Conservation (phyloP, 257 asterid species). For the Solanum paucissectum region DNA sequence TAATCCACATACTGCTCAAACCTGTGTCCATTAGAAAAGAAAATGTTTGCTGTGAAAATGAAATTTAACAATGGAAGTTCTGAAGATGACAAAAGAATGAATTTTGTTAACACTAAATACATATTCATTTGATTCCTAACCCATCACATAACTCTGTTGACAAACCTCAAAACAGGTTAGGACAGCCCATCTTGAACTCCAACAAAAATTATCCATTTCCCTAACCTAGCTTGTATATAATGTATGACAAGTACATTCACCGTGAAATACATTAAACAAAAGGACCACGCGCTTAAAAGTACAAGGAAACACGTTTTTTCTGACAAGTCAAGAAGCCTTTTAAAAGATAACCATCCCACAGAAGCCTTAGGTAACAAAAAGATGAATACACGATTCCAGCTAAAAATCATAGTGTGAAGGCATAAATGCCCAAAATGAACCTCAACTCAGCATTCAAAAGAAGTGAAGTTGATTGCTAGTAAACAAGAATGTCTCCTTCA, state of each 20-base stretch:
- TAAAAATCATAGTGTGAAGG: background rate
- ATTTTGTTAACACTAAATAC: background rate
- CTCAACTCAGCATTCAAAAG: background rate
- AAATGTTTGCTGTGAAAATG: background rate
- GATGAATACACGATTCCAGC: background rate
- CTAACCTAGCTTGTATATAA: background rate
- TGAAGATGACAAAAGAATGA: background rate
- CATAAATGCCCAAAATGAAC: background rate
- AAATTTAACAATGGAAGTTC: background rate
- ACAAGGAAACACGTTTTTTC: background rate
- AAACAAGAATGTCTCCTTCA: background rate
- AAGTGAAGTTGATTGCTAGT: background rate
- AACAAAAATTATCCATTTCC: background rate
- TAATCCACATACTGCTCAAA: conserved; percentile 94
- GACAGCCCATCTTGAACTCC: background rate
- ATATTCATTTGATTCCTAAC: background rate
- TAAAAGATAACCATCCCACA: background rate
- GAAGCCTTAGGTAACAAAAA: background rate
- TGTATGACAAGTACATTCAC: background rate
- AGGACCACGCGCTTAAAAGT: background rate
- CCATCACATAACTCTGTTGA: background rate
- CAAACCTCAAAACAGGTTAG: background rate
- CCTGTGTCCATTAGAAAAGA: conserved; percentile 35
- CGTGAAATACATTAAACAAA: background rate
- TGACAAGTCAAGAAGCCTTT: background rate